A percentile compares a stretch with the other conserved stretches of the same genome.
Conservation (phyloP, 2,329 filamentous ascomycete species). For the Fusarium sp. region DNA sequence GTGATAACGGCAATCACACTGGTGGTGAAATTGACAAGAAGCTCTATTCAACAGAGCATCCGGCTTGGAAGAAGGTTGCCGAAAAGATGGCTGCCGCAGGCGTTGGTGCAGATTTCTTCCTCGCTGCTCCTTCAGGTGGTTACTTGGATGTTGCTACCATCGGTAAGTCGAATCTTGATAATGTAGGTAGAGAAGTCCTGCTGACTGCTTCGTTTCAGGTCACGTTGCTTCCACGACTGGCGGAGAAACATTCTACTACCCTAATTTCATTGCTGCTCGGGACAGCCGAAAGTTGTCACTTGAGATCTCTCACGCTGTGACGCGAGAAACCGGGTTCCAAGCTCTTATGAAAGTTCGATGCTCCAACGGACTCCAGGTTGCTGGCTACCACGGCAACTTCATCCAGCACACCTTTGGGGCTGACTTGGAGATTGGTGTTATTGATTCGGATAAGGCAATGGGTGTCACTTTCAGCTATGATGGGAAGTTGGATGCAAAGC, state of each 20-base stretch:
- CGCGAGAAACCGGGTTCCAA: slow-evolving; percentile 92
- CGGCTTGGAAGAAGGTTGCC: slow-evolving; percentile 84
- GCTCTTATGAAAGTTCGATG: slow-evolving; percentile 98
- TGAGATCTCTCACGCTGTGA: slow-evolving; percentile 87
- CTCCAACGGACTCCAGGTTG: slow-evolving; percentile 93
- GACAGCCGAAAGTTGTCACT: slow-evolving; percentile 84
- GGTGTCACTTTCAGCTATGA: slow-evolving; percentile 94
- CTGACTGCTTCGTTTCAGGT: slow-evolving; percentile 56
- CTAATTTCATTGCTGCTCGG: slow-evolving; percentile 89
- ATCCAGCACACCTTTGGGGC: slow-evolving; percentile 94
- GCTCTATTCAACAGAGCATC: slow-evolving; percentile 88
- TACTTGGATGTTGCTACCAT: slow-evolving; percentile 95
- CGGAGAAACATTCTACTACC: slow-evolving; percentile 95
- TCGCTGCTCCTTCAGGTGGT: slow-evolving; percentile 87
- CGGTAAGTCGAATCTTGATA: slow-evolving; percentile 58
- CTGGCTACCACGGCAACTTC: slow-evolving; percentile 96
- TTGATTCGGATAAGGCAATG: slow-evolving; percentile 94
- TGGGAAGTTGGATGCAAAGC: slow-evolving; percentile 94
- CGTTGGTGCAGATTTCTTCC: slow-evolving; percentile 91
- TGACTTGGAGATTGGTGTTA: slow-evolving; percentile 90
- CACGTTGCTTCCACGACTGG: slow-evolving; percentile 89
- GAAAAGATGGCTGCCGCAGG: slow-evolving; percentile 88
- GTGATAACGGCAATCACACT: slow-evolving; percentile 87
- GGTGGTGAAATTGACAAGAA: slow-evolving; percentile 92
- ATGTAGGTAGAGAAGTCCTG: background rate